Evolutionary conservation across 495 filamentous ascomycete genomes (phyloP), one percentile per base, ranked within the genome.

Genomic region (Aspergillus conjunctus): DNA sequence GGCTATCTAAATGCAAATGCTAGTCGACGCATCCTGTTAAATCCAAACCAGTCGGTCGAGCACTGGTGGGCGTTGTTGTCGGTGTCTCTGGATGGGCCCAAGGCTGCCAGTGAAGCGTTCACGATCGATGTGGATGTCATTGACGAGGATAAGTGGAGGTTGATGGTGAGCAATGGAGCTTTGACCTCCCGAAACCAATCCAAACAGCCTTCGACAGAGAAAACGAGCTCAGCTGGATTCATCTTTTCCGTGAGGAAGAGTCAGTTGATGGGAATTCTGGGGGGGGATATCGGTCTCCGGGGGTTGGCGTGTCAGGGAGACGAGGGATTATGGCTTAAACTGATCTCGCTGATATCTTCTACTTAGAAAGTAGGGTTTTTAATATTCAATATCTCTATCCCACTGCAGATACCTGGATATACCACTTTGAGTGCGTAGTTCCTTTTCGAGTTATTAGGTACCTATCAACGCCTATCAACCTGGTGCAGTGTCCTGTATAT

Each of bases 111-210:
- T 1, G 56, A 63, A 22, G 41, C 54, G 1, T 37, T 63, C 9
- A 20, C 32, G 5, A 54, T 68, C 22, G 66, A 66, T 56, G n/a
- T 66, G 11, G 30, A 60, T 17, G 49, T 68, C 51, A 53, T 7
- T 6, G 61, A 64, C 21, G 18, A 59, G 31, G 14, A 54, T 11
- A 20, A 56, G 21, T 63, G 61, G 66, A 51, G 61, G 17, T 31
- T 69, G 7, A 64, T 58, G 44, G 45, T 66, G 5, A 66, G 61
- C 51, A 69, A 66, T 21, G 66, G 60, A 1, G 61, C 58, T 18
- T 51, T 66, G 44, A 63, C 60, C 14, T 53, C 43, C 17, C 48
- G 62, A 11, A 22, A 3, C 37, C 37, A 41, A 9, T 11, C 37
- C 11, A n/a, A 41, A 9, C 2, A 41, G 15, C 8, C 37, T 41